Evolutionary conservation across 129 eudicot genomes (phyloP), one percentile per base, ranked within the genome.

Genomic region (Ambrosia trifida): DNA sequence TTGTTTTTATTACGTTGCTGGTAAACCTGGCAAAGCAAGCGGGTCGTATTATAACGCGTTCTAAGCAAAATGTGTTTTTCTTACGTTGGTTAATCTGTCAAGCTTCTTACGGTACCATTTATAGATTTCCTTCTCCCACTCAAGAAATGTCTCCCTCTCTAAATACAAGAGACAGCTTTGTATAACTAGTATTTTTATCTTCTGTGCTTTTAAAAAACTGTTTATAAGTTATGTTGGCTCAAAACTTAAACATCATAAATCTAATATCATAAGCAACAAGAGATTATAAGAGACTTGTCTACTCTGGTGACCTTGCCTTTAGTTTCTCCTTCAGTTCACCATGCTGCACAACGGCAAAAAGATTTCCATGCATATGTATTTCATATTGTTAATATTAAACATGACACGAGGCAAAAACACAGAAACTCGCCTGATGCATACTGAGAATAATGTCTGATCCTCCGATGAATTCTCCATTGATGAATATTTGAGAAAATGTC

Each of bases 401-500:
- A 19, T 36, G 7, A 36, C 51, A 24, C 2, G 7, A 41, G 59
- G 43, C 43, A 67, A 2, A 54, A 36, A 36, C 35, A 67, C 32
- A 49, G 16, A 35, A 52, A 66, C 36, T 79, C 45, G 47, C 97
- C 96, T 90, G 88, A 79, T 95, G 99, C 97, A 95, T 87, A 61
- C 79, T 84, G 14, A 95, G 95, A 72, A 95, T 83, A 74, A 95
- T 95, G 69, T 90, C 99, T 35, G 99, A 95, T 79, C 99, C 99
- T 77, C 99, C 99, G 3, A 95, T 59, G 75, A 95, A 95, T 80
- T 95, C 97, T 47, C 99, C 99, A 19, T 88, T 90, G 76, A 95
- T 95, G 61, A 95, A 95, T 81, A 95, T 86, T 72, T 90, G 99
- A 10, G 97, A 97, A 77, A 95, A 95, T n/a, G 97, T 95, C 1